Conservation (phyloP, 176 grass and related monocot species). For the Triticum aestivum region DNA sequence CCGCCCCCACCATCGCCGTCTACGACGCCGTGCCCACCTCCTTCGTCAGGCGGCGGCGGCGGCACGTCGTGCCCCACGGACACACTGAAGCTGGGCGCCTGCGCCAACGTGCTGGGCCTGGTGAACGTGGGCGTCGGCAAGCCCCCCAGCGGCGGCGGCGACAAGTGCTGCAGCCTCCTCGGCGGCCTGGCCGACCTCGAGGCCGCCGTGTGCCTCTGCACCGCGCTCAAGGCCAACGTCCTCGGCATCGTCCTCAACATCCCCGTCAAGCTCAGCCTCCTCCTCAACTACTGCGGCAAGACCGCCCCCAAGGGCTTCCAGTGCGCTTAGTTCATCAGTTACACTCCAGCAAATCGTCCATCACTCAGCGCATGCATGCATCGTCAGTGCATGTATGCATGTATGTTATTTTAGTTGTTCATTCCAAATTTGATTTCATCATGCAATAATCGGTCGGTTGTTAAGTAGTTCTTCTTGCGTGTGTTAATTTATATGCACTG, state of each 20-base stretch:
- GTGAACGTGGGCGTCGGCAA: slow-evolving; percentile 5
- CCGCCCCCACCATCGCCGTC: neutral
- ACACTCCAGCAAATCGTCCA: neutral
- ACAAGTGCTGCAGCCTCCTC: slow-evolving; percentile 35
- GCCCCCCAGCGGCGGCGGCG: slow-evolving; percentile 10
- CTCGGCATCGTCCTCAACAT: slow-evolving; percentile 57
- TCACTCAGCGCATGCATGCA: neutral
- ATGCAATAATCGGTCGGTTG: neutral
- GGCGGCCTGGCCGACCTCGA: slow-evolving; percentile 53
- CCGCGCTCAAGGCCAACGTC: slow-evolving; percentile 56
- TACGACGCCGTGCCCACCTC: neutral
- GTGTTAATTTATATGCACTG: neutral
- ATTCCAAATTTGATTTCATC: neutral
- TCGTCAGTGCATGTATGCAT: neutral
- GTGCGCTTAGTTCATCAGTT: neutral
- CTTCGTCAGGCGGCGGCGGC: neutral
- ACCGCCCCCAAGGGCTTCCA: slow-evolving; percentile 31
- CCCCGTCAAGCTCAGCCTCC: slow-evolving; percentile 47
- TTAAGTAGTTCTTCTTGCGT: neutral
- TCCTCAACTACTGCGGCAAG: slow-evolving; percentile 74
- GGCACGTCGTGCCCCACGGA: slow-evolving; percentile 28
- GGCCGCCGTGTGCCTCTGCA: slow-evolving; percentile 67
- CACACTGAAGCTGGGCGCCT: slow-evolving; percentile 48
- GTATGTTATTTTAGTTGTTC: neutral
- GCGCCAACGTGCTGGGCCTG: slow-evolving; percentile 42